Percentiles rank a stretch among this genome's conserved stretches.
Evolutionary conservation across 352 stramenopile genomes (phyloP).

Genomic region (Pilasporangium apinafurcum): DNA sequence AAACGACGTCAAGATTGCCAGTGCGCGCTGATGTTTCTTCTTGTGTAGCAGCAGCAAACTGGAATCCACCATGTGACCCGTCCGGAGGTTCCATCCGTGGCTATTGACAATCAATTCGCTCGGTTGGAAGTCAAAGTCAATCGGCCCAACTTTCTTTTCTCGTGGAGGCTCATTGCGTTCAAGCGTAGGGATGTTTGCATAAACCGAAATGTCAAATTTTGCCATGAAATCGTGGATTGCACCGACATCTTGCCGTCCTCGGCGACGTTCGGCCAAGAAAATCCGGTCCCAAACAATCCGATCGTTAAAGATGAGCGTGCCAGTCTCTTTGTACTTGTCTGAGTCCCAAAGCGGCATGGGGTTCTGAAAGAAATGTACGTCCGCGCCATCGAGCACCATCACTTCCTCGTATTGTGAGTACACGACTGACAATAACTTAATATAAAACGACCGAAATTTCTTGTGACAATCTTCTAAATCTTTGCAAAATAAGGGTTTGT

Average conservation of each 20-base stretch:
- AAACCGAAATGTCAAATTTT: neutral
- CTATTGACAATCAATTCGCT: slow-evolving; percentile 4
- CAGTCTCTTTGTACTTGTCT: slow-evolving; percentile 14
- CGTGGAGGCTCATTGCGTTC: slow-evolving; percentile 11
- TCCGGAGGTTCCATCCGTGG: slow-evolving; percentile 8
- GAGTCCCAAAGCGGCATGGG: slow-evolving; percentile 21
- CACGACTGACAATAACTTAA: slow-evolving; percentile 22
- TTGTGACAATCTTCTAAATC: too few relatives aligned
- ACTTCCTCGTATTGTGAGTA: slow-evolving; percentile 31
- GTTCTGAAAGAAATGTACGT: slow-evolving; percentile 27
- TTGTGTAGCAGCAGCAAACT: slow-evolving; percentile 16
- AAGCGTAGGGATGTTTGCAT: neutral
- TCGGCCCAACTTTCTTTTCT: neutral
- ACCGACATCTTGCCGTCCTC: slow-evolving; percentile 8
- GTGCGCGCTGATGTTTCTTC: slow-evolving; percentile 7
- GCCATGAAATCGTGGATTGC: slow-evolving; percentile 11
- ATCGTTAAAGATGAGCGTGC: slow-evolving; percentile 64
- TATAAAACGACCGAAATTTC: too few relatives aligned
- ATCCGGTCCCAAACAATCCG: slow-evolving; percentile 29
- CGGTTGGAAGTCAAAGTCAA: neutral
- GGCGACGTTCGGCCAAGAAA: slow-evolving; percentile 16
- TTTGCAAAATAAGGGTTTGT: too few relatives aligned
- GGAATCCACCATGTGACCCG: slow-evolving; percentile 12
- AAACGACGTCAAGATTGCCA: slow-evolving; percentile 9
- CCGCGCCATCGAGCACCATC: slow-evolving; percentile 41